Percentiles rank a stretch among this genome's conserved stretches.
Conservation (phyloP, 352 stramenopile genomes). For the Globisporangium heterothallicum region DNA sequence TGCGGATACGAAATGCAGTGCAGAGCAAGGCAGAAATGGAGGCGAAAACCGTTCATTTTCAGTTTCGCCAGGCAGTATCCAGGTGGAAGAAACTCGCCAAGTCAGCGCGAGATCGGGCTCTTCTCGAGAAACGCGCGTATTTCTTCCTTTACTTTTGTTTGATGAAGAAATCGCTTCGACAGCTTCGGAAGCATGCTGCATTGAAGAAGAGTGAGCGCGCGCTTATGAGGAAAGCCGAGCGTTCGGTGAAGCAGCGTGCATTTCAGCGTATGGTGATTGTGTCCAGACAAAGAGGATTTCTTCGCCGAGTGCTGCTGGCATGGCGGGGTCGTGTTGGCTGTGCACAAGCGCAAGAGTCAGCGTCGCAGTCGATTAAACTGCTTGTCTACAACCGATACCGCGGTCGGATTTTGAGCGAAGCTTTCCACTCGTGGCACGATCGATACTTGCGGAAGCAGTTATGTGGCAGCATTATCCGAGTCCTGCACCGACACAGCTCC, state of each 20-base stretch:
- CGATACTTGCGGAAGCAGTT: not conserved
- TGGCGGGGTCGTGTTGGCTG: not conserved
- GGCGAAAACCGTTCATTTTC: not conserved
- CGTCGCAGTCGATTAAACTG: not conserved
- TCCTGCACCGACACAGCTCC: not conserved
- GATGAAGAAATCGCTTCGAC: slow-evolving; percentile 11
- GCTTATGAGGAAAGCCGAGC: not conserved
- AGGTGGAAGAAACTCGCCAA: slow-evolving; percentile 3
- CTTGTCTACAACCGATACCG: slow-evolving; percentile 2
- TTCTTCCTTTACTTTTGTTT: slow-evolving; percentile 20
- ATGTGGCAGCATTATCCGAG: not conserved
- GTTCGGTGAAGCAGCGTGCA: not conserved
- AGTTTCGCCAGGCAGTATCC: not conserved
- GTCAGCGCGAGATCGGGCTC: not conserved
- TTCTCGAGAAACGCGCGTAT: slow-evolving; percentile 11
- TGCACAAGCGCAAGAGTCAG: not conserved
- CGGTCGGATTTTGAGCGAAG: slow-evolving; percentile 5
- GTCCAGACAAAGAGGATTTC: not conserved
- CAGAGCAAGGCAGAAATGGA: slow-evolving; percentile 1
- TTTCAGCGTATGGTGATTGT: not conserved
- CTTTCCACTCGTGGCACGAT: slow-evolving; percentile 4
- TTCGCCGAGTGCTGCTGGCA: not conserved
- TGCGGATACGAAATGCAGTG: not conserved
- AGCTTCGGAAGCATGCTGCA: slow-evolving; percentile 2
- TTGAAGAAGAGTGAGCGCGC: not conserved